Percentiles rank a stretch among this genome's conserved stretches.
Evolutionary conservation across 2,329 filamentous ascomycete species (phyloP).

Genomic region (Tolypocladium amazonense): DNA sequence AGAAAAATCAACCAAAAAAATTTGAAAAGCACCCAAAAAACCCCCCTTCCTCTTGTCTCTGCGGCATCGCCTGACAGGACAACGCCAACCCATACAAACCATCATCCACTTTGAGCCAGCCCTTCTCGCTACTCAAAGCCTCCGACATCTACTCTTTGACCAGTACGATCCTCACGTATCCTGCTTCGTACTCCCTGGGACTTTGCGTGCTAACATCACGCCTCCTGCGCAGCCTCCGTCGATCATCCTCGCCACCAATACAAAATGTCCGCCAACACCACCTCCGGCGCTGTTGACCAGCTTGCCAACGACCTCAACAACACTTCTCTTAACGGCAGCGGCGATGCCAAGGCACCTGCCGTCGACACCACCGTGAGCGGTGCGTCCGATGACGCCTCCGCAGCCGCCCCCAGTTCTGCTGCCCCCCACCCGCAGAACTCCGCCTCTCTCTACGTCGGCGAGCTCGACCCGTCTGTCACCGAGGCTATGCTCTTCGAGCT

Average conservation of each 20-base stretch:
- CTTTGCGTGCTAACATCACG: conserved; percentile 1
- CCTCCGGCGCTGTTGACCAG: conserved; percentile 61
- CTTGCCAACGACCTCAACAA: conserved; percentile 69
- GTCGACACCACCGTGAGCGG: conserved; percentile 63
- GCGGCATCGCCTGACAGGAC: conserved; percentile 17
- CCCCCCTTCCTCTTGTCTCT: conserved; percentile 35
- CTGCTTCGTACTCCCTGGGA: neutral
- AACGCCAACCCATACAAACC: conserved; percentile 4
- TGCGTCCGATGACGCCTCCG: conserved; percentile 48
- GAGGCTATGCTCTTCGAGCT: conserved; percentile 99
- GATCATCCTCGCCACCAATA: conserved; percentile 6
- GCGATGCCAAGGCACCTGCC: conserved; percentile 54
- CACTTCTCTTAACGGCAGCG: conserved; percentile 56
- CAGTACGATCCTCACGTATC: neutral
- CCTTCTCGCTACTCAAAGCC: conserved; percentile 12
- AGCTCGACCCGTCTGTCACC: conserved; percentile 94
- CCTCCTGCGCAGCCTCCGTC: neutral
- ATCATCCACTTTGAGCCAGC: conserved; percentile 1
- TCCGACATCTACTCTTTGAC: neutral
- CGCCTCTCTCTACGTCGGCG: conserved; percentile 96
- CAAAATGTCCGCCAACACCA: conserved; percentile 51
- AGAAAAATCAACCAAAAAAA: conserved; percentile 51
- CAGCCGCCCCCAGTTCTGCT: conserved; percentile 62
- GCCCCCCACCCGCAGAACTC: conserved; percentile 79
- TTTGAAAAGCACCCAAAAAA: conserved; percentile 45